Evolutionary conservation across 495 filamentous ascomycete genomes (phyloP), one percentile per base, ranked within the genome.

Genomic region (Podospora conica): DNA sequence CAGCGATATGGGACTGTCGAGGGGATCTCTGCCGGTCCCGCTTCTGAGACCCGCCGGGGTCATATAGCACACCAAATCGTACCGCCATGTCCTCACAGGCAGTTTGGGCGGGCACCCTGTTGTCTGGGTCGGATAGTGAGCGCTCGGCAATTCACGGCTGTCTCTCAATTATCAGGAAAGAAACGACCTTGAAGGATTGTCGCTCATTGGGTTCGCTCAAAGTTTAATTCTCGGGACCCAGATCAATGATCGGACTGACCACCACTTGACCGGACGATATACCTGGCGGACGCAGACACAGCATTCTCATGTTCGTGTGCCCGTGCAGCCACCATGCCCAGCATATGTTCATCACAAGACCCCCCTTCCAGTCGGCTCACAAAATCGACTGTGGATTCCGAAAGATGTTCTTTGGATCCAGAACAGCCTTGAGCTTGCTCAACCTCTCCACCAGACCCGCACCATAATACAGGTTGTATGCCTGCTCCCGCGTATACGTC

Each of bases 351-450:
- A 48, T n/a, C 40, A n/a, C n/a, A n/a, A n/a, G n/a, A 8, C 0
- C 18, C 18, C 40, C 6, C n/a, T n/a, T 48, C 40, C 40, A n/a
- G 40, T 18, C 7, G 33, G 15, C 40, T 56, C 9, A 27, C 22
- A 27, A 15, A 59, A 63, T 64, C 2, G 66, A 68, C 65, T 70
- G 68, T 28, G 68, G 68, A 18, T 70, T 70, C 29, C 27, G 61
- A 58, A 70, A 70, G 11, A 70, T 2, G 61, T 70, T 55, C 18
- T 23, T 48, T 3, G 68, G 65, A 11, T 70, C 68, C 12, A 67
- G 5, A 11, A 28, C 53, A 3, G 27, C 55, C 58, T 70, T 70
- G 18, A 70, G 12, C 23, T 18, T 20, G 18, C 22, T 53, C 53
- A 70, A 22, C 31, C 61, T 58, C 53, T 33, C 11, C 1, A 61